These are phyloP conservation scores for Xylaria sp. DNA, from an alignment of 2,329 filamentous ascomycete species.

Conservation along the genomic window DNA sequence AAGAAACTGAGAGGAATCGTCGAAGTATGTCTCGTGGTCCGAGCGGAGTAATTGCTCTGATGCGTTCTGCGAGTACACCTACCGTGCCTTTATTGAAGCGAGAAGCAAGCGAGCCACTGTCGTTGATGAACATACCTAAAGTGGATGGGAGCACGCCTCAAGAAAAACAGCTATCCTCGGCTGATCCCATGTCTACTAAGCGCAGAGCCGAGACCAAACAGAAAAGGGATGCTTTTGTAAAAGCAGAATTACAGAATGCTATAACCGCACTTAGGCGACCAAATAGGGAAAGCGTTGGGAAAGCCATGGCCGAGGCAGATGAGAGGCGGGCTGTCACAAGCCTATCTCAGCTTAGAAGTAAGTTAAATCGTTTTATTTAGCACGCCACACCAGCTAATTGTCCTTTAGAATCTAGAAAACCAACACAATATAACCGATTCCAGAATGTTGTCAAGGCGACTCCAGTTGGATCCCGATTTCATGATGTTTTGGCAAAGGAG, in stretches of 20 bases:
- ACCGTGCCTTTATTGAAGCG: constrained; percentile 70
- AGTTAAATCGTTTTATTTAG: constrained; percentile 34
- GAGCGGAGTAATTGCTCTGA: constrained; percentile 64
- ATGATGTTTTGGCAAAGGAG: constrained; percentile 49
- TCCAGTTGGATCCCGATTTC: constrained; percentile 60
- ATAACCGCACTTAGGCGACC: constrained; percentile 77
- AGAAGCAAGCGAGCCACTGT: constrained; percentile 67
- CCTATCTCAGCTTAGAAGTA: constrained; percentile 56
- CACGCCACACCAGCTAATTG: constrained; percentile 38
- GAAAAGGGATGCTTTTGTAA: constrained; percentile 69
- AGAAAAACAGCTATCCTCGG: constrained; percentile 49
- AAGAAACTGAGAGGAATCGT: constrained; percentile 56
- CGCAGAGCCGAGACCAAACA: constrained; percentile 62
- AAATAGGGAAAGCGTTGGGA: constrained; percentile 72
- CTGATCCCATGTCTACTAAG: constrained; percentile 51
- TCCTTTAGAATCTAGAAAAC: constrained; percentile 58
- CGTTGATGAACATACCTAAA: constrained; percentile 55
- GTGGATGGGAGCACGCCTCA: constrained; percentile 48
- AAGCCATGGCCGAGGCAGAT: constrained; percentile 69
- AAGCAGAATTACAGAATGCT: constrained; percentile 74
- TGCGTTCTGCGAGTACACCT: constrained; percentile 71
- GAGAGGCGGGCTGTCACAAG: constrained; percentile 63
- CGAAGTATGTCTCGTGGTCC: constrained; percentile 63
- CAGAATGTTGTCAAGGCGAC: constrained; percentile 62
- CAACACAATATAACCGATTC: constrained; percentile 46